Percentiles rank a stretch among this genome's conserved stretches.
Evolutionary conservation across 805 yeast species (phyloP).

Genomic region (Candida nonsorbophila): DNA sequence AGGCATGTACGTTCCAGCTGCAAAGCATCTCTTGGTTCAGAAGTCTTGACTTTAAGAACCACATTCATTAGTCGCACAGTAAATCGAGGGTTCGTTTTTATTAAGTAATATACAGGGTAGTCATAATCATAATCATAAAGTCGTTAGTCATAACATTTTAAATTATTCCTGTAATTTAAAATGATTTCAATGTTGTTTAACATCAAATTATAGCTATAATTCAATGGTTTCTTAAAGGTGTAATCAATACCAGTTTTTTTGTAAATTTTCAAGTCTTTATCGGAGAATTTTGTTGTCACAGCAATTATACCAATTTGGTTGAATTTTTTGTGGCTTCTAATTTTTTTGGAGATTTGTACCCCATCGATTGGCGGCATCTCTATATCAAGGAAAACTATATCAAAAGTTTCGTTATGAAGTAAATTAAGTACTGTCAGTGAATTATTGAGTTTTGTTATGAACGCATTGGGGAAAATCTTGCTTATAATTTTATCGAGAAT

Average conservation of each 20-base stretch:
- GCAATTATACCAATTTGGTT: constrained; percentile 30
- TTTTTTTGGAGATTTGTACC: constrained; percentile 25
- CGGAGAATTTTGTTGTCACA: constrained; percentile 30
- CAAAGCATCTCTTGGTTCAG: constrained; percentile 51
- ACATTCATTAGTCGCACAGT: constrained; percentile 4
- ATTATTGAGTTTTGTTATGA: constrained; percentile 23
- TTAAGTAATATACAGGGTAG: no score
- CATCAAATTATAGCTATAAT: constrained; percentile 11
- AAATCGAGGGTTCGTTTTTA: no score
- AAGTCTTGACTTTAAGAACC: constrained; percentile 24
- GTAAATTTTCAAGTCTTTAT: constrained; percentile 24
- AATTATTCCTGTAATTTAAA: constrained; percentile 7
- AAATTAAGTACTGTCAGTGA: constrained; percentile 19
- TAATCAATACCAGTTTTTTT: constrained; percentile 32
- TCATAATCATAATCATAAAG: not conserved
- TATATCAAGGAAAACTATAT: constrained; percentile 36
- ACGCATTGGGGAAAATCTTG: constrained; percentile 29
- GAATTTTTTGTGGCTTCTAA: constrained; percentile 9
- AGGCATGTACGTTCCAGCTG: constrained; percentile 51
- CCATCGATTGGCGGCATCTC: constrained; percentile 43
- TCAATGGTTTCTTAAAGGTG: constrained; percentile 38
- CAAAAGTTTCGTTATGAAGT: constrained; percentile 14
- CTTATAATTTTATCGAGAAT: constrained; percentile 26
- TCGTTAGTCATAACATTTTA: constrained; percentile 1
- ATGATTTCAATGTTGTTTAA: constrained; percentile 11